Evolutionary conservation across 116 monocot species (phyloP).

Genomic region (Thalassia testudinum): DNA sequence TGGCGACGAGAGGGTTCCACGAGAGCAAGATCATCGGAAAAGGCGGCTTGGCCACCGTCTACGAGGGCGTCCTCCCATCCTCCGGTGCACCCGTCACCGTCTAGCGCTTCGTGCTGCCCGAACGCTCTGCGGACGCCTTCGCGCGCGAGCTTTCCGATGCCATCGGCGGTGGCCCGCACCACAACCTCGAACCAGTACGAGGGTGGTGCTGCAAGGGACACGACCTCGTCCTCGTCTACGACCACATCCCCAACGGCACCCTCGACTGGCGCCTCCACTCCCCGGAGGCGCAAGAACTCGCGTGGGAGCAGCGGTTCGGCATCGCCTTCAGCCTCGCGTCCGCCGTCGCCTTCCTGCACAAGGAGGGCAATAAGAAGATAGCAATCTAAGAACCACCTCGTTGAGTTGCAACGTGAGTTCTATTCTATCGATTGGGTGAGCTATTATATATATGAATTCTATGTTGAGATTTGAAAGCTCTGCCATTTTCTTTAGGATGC

Average conservation of each 20-base stretch:
- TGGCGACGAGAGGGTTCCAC: constrained; percentile 26
- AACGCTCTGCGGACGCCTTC: background rate
- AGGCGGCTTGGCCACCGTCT: constrained; percentile 39
- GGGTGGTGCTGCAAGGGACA: background rate
- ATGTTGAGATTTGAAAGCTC: background rate
- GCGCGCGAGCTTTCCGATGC: background rate
- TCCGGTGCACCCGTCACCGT: constrained; percentile 10
- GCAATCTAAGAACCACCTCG: no score
- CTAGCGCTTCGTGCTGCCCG: constrained; percentile 10
- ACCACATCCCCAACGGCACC: constrained; percentile 5
- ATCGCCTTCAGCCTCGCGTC: constrained; percentile 13
- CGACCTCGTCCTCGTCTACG: background rate
- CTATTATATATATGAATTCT: constrained; percentile 1
- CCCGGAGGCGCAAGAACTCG: background rate
- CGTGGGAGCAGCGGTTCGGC: constrained; percentile 2
- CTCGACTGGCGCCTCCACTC: constrained; percentile 2
- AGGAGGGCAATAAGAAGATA: constrained; percentile 12
- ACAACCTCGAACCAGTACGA: background rate
- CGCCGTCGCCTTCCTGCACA: background rate
- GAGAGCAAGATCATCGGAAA: constrained; percentile 27
- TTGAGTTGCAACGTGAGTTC: constrained; percentile 3
- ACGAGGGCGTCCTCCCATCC: constrained; percentile 15
- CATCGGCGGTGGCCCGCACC: background rate
- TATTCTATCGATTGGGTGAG: background rate
- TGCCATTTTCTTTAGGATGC: background rate